Percentiles rank a stretch among this genome's conserved stretches.
These are phyloP conservation scores for Malus domestica DNA, from an alignment of 306 rosid species.

Conservation along the genomic window ASM211411v1 NC_041803.1:22907501-22908000, in stretches of 20 bases:
- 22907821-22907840: not conserved
- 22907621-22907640: not conserved
- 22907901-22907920: not conserved
- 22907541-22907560: not conserved
- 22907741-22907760: not conserved
- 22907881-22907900: not conserved
- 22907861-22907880: not conserved
- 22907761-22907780: not conserved
- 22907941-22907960: not conserved
- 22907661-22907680: not conserved
- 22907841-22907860: not conserved
- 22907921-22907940: not conserved
- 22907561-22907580: not conserved
- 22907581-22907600: not conserved
- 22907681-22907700: not conserved
- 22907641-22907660: not conserved
- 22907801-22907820: not conserved
- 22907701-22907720: not conserved
- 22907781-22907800: not conserved
- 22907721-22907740: not conserved
- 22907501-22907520: not conserved
- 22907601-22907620: not conserved
- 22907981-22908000: not conserved
- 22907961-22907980: not conserved
- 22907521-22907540: not conserved